These are phyloP conservation scores for Metschnikowia rubicola DNA, from an alignment of 805 yeast species.

Conservation along the genomic window DNA sequence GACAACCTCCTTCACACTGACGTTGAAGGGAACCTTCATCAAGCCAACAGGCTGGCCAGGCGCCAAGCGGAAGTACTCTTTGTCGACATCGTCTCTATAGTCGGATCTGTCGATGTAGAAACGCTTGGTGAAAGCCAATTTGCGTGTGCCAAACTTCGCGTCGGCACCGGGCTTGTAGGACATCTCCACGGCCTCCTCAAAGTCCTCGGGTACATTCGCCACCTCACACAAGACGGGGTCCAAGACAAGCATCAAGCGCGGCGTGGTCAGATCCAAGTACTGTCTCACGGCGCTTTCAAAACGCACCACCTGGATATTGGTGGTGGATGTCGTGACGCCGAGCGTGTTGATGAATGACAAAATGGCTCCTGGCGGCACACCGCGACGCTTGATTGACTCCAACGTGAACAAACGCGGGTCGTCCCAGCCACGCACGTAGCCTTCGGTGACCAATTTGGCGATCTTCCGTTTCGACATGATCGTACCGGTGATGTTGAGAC, in stretches of 20 bases:
- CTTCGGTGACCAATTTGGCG: constrained; percentile 81
- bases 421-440: constrained; percentile 92
- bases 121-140: constrained; percentile 69
- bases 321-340: constrained; percentile 93
- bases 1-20: constrained; percentile 67
- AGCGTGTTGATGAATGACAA: constrained; percentile 87
- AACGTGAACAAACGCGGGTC: constrained; percentile 95
- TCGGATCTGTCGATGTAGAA: constrained; percentile 87
- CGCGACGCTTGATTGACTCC: constrained; percentile 93
- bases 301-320: constrained; percentile 85
- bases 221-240: constrained; percentile 82
- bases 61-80: constrained; percentile 88
- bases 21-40: constrained; percentile 82
- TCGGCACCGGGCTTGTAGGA: constrained; percentile 85
- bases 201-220: constrained; percentile 77
- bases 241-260: constrained; percentile 89
- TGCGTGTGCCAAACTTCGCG: constrained; percentile 55
- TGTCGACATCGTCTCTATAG: constrained; percentile 56
- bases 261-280: constrained; percentile 85
- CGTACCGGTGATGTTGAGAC: constrained; percentile 92
- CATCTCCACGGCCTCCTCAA: constrained; percentile 63
- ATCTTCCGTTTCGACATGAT: constrained; percentile 93
- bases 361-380: constrained; percentile 98
- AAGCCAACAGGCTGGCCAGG: constrained; percentile 95
- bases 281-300: constrained; percentile 87